Percentiles rank a stretch among this genome's conserved stretches.
Evolutionary conservation across 2,329 filamentous ascomycete genomes (phyloP).

Genomic region (Colletotrichum sp.): DNA sequence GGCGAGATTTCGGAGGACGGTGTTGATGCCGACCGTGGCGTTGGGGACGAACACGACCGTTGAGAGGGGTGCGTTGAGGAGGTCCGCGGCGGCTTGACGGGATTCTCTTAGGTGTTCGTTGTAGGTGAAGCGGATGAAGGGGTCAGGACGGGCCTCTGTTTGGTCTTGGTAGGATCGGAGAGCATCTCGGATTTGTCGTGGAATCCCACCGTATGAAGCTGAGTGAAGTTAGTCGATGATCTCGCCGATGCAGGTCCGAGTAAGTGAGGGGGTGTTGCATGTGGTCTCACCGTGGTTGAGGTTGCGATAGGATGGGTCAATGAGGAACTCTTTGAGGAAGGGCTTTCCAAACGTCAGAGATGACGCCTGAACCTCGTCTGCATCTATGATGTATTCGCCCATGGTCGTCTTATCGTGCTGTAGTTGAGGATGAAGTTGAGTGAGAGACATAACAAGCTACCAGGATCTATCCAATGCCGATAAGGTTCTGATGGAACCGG

Average conservation of each 20-base stretch:
- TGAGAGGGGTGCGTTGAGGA: constrained; percentile 69
- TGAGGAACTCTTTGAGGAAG: constrained; percentile 70
- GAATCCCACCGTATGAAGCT: constrained; percentile 84
- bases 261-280: background rate
- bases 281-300: constrained; percentile 73
- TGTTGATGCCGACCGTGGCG: constrained; percentile 80
- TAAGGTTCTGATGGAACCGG: background rate
- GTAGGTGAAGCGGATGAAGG: constrained; percentile 75
- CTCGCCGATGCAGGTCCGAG: background rate
- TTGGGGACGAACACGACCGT: constrained; percentile 82
- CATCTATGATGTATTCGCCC: background rate
- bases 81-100: constrained; percentile 66
- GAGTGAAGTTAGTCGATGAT: constrained; percentile 17
- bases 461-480: background rate
- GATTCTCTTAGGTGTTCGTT: constrained; percentile 66
- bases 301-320: constrained; percentile 71
- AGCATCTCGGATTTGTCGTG: constrained; percentile 62
- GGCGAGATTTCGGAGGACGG: constrained; percentile 75
- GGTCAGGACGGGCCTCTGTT: constrained; percentile 73
- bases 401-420: background rate
- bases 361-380: background rate
- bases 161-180: constrained; percentile 70
- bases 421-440: background rate
- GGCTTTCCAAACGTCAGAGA: constrained; percentile 33
- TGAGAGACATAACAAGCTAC: background rate